These are phyloP conservation scores for Diaporthe capsici DNA, from an alignment of 2,329 filamentous ascomycete species.

Conservation along the genomic window DNA sequence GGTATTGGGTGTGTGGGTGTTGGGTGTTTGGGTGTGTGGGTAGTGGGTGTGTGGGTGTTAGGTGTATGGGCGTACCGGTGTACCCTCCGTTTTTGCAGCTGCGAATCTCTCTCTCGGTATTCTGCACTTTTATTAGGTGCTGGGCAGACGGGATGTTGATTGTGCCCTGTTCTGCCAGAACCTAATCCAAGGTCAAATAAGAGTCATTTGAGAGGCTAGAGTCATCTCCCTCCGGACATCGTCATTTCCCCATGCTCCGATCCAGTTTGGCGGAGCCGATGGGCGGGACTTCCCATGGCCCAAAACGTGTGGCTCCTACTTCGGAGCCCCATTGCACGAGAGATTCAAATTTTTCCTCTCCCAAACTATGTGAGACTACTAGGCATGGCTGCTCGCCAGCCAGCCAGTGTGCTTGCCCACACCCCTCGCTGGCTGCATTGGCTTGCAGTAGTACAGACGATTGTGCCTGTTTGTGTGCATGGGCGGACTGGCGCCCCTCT, in stretches of 20 bases:
- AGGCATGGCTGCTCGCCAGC: background rate
- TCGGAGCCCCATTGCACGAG: constrained; percentile 22
- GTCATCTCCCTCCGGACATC: constrained; percentile 17
- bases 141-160: background rate
- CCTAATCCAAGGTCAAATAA: constrained; percentile 4
- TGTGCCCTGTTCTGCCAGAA: background rate
- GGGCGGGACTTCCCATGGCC: constrained; percentile 21
- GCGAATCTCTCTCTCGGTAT: no score
- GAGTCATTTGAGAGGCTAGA: constrained; percentile 31
- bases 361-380: constrained; percentile 1
- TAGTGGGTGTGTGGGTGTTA: no score
- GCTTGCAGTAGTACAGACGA: constrained; percentile 7
- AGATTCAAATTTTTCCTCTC: constrained; percentile 14
- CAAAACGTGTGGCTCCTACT: constrained; percentile 23
- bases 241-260: constrained; percentile 37
- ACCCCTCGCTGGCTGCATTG: constrained; percentile 17
- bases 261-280: constrained; percentile 35
- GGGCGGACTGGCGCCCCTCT: background rate
- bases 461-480: background rate
- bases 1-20: no score
- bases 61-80: no score
- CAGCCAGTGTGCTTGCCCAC: background rate
- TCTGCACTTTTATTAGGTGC: no score
- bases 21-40: no score
- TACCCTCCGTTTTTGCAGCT: no score